phyloP scores from a whole-genome alignment of 2,329 filamentous ascomycete species.

The Botrytis hyacinthi region DNA sequence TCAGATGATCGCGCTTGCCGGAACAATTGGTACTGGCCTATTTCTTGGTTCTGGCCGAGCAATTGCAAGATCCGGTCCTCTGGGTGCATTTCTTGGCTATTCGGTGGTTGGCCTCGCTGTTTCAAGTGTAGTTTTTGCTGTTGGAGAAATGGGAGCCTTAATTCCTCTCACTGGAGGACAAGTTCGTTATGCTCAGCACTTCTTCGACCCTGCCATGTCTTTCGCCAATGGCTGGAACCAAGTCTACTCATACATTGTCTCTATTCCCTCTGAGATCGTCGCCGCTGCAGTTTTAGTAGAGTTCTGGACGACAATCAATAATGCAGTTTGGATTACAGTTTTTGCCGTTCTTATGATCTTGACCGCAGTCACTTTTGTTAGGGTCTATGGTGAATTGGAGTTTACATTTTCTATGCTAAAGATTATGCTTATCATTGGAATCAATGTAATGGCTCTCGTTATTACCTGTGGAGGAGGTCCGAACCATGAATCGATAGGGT shows the following conservation, averaged over 20 bases:
- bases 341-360: slow-evolving; percentile 41
- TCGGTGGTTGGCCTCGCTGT: slow-evolving; percentile 40
- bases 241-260: slow-evolving; percentile 36
- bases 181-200: slow-evolving; percentile 38
- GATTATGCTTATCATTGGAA: slow-evolving; percentile 59
- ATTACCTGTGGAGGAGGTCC: slow-evolving; percentile 56
- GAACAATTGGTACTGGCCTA: slow-evolving; percentile 50
- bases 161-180: slow-evolving; percentile 41
- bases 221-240: slow-evolving; percentile 39
- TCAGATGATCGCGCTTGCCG: slow-evolving; percentile 45
- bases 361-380: slow-evolving; percentile 41
- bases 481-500: slow-evolving; percentile 58
- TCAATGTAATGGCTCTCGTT: slow-evolving; percentile 53
- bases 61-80: slow-evolving; percentile 48
- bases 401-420: slow-evolving; percentile 54
- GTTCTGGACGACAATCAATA: slow-evolving; percentile 60
- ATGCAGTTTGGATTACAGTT: slow-evolving; percentile 43
- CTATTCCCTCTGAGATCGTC: slow-evolving; percentile 53
- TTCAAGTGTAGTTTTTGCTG: slow-evolving; percentile 46
- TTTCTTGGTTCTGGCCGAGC: slow-evolving; percentile 51
- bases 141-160: slow-evolving; percentile 39
- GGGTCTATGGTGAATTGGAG: slow-evolving; percentile 51
- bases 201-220: slow-evolving; percentile 40
- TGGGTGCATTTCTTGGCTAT: slow-evolving; percentile 44
- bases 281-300: slow-evolving; percentile 61